phyloP scores from a whole-genome alignment of 805 yeast genomes.

The Metschnikowia reukaufii region DNA sequence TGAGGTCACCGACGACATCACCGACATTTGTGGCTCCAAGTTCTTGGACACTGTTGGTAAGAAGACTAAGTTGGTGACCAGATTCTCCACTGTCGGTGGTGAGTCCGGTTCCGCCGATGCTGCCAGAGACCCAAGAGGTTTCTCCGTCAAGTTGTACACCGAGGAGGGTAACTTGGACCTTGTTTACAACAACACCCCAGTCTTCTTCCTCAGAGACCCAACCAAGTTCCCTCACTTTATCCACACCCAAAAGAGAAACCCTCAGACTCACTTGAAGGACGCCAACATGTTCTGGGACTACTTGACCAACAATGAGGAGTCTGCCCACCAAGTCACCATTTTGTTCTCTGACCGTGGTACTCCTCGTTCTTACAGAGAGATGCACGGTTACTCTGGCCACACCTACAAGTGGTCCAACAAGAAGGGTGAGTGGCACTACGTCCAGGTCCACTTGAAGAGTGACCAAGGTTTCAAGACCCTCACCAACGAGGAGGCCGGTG shows the following conservation, averaged over 20 bases:
- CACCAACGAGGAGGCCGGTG: slow-evolving; percentile 66
- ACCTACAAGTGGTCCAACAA: slow-evolving; percentile 77
- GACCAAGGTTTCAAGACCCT: slow-evolving; percentile 61
- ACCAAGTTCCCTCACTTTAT: slow-evolving; percentile 84
- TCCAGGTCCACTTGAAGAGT: slow-evolving; percentile 70
- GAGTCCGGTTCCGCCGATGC: slow-evolving; percentile 80
- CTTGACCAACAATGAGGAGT: slow-evolving; percentile 69
- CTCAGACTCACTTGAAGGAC: slow-evolving; percentile 75
- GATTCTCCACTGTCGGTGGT: slow-evolving; percentile 89
- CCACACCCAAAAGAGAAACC: slow-evolving; percentile 87
- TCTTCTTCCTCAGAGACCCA: slow-evolving; percentile 83
- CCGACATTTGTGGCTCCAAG: slow-evolving; percentile 27
- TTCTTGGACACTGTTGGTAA: slow-evolving; percentile 31
- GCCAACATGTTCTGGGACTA: slow-evolving; percentile 86
- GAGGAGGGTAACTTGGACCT: slow-evolving; percentile 84
- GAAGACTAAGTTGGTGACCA: slow-evolving; percentile 47
- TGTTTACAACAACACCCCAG: slow-evolving; percentile 84
- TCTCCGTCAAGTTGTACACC: slow-evolving; percentile 75
- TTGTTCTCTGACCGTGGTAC: slow-evolving; percentile 83
- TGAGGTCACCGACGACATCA: slow-evolving; percentile 69
- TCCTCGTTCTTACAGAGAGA: slow-evolving; percentile 69
- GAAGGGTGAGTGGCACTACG: slow-evolving; percentile 74
- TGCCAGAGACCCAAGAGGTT: slow-evolving; percentile 87
- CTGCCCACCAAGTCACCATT: slow-evolving; percentile 70
- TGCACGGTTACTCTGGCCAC: slow-evolving; percentile 86